Base-by-base conservation (phyloP, 768 basidiomycete genomes). In the Chalciporus pseudorubinellus region DNA sequence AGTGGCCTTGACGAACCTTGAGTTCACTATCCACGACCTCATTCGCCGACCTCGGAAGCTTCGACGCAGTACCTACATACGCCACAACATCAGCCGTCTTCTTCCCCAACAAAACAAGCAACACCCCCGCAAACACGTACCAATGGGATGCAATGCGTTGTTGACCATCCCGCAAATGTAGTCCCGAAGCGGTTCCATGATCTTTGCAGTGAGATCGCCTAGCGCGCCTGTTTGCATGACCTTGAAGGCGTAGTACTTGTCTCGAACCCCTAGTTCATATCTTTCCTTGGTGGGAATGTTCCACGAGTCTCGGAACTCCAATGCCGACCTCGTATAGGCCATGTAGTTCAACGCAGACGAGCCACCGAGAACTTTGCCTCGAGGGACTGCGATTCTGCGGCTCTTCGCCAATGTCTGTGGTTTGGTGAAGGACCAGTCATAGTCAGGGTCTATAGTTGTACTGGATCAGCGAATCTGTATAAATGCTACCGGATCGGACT, bases 21-120 rank as follows among this genome's bases (percentile, higher is more conserved):
- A 60, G 47, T 18, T 50, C 46, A n/a, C 40, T 34, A 22, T 52
- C 59, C 19, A 60, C 55, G n/a, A n/a, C n/a, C n/a, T n/a, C 55
- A 10, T 60, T 52, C 5, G 48, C 45, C 9, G 48, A 57, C 12
- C 59, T 49, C 36, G 59, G 51, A n/a, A 61, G 59, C 59, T 53
- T 60, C 9, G 52, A 53, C 13, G 57, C 57, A 0, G 57, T 58
- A 20, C 57, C 57, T 58, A 34, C 31, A 10, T n/a, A n/a, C n/a
- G n/a, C n/a, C n/a, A n/a, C n/a, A n/a, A n/a, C n/a, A n/a, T n/a
- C n/a, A n/a, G n/a, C n/a, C n/a, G n/a, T n/a, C n/a, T n/a, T n/a
- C n/a, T n/a, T n/a, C n/a, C n/a, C n/a, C n/a, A n/a, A n/a, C n/a
- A n/a, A n/a, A n/a, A n/a, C n/a, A n/a, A n/a, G n/a, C n/a, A n/a